Conservation (phyloP, 768 basidiomycete species). For the Amanita inopinata region DNA sequence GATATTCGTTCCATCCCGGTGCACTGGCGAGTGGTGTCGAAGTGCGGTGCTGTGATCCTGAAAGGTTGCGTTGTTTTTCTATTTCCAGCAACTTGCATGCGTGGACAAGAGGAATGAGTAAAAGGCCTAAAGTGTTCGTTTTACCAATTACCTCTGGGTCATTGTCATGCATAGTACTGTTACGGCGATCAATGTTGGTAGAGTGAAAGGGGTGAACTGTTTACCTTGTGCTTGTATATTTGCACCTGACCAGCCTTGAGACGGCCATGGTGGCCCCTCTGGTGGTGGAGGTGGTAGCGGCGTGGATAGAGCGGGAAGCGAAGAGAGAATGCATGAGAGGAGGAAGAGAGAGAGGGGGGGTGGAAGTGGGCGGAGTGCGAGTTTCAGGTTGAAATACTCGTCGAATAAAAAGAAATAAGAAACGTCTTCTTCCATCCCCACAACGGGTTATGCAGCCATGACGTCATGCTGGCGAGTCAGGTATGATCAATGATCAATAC, state of each 20-base stretch:
- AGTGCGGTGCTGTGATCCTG: constrained; percentile 32
- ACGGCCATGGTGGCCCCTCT: not conserved
- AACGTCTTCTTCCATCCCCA: too few species aligned
- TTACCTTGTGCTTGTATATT: not conserved
- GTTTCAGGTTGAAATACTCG: too few species aligned
- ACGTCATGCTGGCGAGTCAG: too few species aligned
- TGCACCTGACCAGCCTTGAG: not conserved
- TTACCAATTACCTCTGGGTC: constrained; percentile 9
- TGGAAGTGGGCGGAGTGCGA: too few species aligned
- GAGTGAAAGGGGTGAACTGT: too few species aligned
- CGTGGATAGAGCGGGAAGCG: not conserved
- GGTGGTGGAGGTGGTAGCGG: not conserved
- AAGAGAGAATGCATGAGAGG: not conserved
- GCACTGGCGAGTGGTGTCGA: constrained; percentile 43
- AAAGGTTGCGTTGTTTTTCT: constrained; percentile 44
- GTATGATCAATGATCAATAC: too few species aligned
- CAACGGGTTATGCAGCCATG: too few species aligned
- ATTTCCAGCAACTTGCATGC: constrained; percentile 33
- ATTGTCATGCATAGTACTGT: constrained; percentile 7
- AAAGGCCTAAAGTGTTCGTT: not conserved
- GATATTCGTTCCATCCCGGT: constrained; percentile 64
- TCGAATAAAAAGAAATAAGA: too few species aligned
- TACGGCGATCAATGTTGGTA: not conserved
- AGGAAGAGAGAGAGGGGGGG: too few species aligned
- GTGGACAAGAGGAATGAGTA: not conserved